Evolutionary conservation across 768 basidiomycete genomes (phyloP).

Genomic region (Cystofilobasidium bisporidii): DNA sequence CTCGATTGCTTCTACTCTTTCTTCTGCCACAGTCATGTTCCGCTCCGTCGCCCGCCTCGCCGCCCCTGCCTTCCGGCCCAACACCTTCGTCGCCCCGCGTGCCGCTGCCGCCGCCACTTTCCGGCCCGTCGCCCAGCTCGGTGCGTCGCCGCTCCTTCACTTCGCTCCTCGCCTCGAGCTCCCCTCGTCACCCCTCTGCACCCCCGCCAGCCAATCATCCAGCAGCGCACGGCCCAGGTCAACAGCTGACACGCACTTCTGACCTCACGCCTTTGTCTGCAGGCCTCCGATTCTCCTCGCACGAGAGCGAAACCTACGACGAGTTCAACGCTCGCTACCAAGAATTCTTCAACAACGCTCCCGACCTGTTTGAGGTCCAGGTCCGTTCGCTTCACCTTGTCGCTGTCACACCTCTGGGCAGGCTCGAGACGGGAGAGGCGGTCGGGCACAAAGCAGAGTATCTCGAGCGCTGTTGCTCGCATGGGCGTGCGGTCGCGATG

Average conservation of each 20-base stretch:
- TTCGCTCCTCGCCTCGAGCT: neutral
- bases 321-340: slow-evolving; percentile 89
- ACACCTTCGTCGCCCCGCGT: neutral
- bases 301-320: slow-evolving; percentile 85
- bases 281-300: slow-evolving; percentile 39
- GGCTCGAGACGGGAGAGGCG: too few species aligned
- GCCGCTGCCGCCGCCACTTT: slow-evolving; percentile 6
- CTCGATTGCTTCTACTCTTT: too few species aligned
- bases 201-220: neutral
- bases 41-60: slow-evolving; percentile 17
- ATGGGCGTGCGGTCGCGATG: too few species aligned
- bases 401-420: too few species aligned
- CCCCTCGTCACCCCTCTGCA: neutral
- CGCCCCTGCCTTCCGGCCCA: slow-evolving; percentile 1
- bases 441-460: too few species aligned
- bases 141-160: slow-evolving; percentile 2
- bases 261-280: neutral
- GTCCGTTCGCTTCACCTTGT: slow-evolving; percentile 4
- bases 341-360: slow-evolving; percentile 79
- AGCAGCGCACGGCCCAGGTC: neutral
- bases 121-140: slow-evolving; percentile 6
- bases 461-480: too few species aligned
- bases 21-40: slow-evolving; percentile 5
- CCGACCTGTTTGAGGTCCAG: slow-evolving; percentile 88
- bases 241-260: too few species aligned